phyloP scores from a whole-genome alignment of 495 filamentous ascomycete genomes.

The Penicillium flavigenum region DNA sequence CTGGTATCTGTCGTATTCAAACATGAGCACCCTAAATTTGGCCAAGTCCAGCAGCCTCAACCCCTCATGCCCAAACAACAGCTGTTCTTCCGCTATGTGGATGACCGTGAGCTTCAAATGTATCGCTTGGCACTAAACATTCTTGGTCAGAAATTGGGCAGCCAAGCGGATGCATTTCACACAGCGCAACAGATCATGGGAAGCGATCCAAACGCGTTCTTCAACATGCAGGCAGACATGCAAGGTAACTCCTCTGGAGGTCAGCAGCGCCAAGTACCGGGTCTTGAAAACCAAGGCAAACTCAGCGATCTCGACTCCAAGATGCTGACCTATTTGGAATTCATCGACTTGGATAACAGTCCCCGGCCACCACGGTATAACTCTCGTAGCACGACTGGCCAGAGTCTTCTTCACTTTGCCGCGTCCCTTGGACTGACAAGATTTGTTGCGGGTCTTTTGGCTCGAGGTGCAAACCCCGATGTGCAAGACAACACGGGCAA shows the following conservation, averaged over 20 bases:
- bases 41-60: conserved; percentile 42
- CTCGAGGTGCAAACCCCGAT: conserved; percentile 75
- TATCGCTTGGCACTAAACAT: conserved; percentile 49
- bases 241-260: conserved; percentile 41
- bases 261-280: conserved; percentile 48
- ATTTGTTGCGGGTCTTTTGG: conserved; percentile 77
- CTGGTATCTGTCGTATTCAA: conserved; percentile 74
- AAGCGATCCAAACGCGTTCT: conserved; percentile 44
- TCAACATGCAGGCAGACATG: conserved; percentile 47
- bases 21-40: conserved; percentile 55
- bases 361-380: conserved; percentile 65
- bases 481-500: conserved; percentile 76
- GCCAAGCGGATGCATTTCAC: conserved; percentile 51
- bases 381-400: conserved; percentile 60
- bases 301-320: conserved; percentile 63
- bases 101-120: conserved; percentile 72
- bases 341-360: conserved; percentile 75
- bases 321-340: conserved; percentile 70
- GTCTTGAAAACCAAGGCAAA: conserved; percentile 42
- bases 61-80: conserved; percentile 53
- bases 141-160: conserved; percentile 48
- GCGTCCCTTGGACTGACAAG: conserved; percentile 72
- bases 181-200: conserved; percentile 53
- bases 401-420: conserved; percentile 81
- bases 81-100: conserved; percentile 73